Evolutionary conservation across 768 basidiomycete genomes (phyloP).

Genomic region (Cystobasidiopsis lactophilus): DNA sequence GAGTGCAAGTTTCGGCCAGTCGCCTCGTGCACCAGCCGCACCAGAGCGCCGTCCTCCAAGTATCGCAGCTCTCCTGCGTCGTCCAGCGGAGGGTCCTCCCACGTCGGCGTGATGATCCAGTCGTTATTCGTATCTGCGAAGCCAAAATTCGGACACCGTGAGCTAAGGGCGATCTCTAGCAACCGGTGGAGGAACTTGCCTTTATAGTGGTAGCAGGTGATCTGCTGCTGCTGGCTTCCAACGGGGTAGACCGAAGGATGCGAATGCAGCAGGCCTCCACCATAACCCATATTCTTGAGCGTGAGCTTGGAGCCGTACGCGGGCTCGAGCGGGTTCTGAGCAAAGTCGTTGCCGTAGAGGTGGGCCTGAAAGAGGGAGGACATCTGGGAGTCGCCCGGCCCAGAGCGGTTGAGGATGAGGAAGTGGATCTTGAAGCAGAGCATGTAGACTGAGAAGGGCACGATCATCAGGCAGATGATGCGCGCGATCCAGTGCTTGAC

Average conservation of each 20-base stretch:
- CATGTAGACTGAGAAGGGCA: slow-evolving; percentile 85
- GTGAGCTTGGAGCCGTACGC: slow-evolving; percentile 78
- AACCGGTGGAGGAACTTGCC: not conserved
- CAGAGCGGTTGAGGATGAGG: slow-evolving; percentile 73
- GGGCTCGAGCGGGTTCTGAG: slow-evolving; percentile 71
- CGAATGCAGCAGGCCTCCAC: slow-evolving; percentile 86
- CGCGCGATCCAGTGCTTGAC: slow-evolving; percentile 75
- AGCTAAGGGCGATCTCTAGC: not conserved
- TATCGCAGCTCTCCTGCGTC: slow-evolving; percentile 45
- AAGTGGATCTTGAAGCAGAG: slow-evolving; percentile 90
- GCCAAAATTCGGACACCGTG: not conserved
- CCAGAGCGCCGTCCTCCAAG: slow-evolving; percentile 49
- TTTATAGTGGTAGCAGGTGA: slow-evolving; percentile 99
- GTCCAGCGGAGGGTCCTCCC: slow-evolving; percentile 50
- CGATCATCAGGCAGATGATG: slow-evolving; percentile 56
- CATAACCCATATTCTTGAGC: slow-evolving; percentile 92
- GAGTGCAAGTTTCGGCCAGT: slow-evolving; percentile 86
- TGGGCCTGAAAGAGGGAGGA: slow-evolving; percentile 95
- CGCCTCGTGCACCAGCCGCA: slow-evolving; percentile 59
- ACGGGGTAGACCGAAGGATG: slow-evolving; percentile 87
- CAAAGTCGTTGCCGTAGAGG: slow-evolving; percentile 78
- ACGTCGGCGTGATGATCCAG: slow-evolving; percentile 56
- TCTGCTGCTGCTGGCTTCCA: slow-evolving; percentile 82
- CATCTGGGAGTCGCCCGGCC: slow-evolving; percentile 97
- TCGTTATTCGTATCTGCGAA: slow-evolving; percentile 87